Base-by-base conservation (phyloP, 1,139 yeast species). In the Sugiyamaella novakii region DNA sequence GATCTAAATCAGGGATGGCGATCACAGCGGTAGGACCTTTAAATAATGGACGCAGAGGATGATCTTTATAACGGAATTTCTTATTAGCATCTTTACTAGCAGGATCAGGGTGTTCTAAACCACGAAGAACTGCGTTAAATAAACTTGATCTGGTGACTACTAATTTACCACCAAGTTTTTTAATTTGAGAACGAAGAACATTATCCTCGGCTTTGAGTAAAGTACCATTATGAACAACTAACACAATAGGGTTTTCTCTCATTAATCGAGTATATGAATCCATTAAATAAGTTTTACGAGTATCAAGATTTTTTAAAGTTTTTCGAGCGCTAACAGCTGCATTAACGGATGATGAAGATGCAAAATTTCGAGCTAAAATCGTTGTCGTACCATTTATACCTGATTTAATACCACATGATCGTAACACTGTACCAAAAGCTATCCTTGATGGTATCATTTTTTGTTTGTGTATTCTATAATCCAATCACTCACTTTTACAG, bases 1-100 rank as follows among this genome's bases (percentile, higher is more conserved):
- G 96, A 56, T 87, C 84, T 45, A 86, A 74, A 53, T 77, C 79
- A 35, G 80, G 79, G 54, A 88, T 76, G 18, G 85, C 68, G 49
- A 91, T 80, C n/a, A 87, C 76, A 1, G 92, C 95, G 1, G 96
- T 84, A 24, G 97, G 96, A 4, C 98, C 98, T 55, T 72, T 73
- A 52, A 91, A 76, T 54, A 89, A 74, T 18, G 84, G 81, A 31
- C 77, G 66, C 57, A 91, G 70, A 8, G 95, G 95, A 64, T 87
- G 95, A 19, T 43, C 18, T 17, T 51, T 48, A 27, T 44, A 60
- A 5, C 46, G 25, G 70, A 47, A 56, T 40, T 64, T 50, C 12
- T 78, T 75, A 63, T 71, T 71, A 12, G 83, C 80, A 19, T 77
- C 81, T 41, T 69, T 72, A 50, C 83, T 76, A 1, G 95, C 92